These are phyloP conservation scores for Biscutella laevigata DNA, from an alignment of 441 rosid species.

Conservation along the genomic window DNA sequence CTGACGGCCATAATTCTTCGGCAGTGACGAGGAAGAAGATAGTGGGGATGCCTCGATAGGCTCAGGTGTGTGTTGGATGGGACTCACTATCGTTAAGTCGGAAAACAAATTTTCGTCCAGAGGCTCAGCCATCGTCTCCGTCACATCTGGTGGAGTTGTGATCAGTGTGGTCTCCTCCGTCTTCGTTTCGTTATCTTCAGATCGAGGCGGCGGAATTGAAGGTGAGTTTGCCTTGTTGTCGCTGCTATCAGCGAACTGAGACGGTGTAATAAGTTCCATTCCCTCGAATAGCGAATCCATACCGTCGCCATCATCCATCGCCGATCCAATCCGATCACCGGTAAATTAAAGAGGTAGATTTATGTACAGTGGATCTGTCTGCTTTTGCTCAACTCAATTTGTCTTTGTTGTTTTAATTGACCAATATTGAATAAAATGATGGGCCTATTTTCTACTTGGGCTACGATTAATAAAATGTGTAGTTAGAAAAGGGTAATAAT, in stretches of 20 bases:
- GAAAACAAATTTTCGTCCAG: slow-evolving; percentile 80
- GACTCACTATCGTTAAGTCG: slow-evolving; percentile 51
- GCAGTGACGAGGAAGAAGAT: background rate
- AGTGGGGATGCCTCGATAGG: slow-evolving; percentile 9
- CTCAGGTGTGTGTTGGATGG: slow-evolving; percentile 20
- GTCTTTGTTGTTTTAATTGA: too few relatives aligned
- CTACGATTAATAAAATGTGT: too few relatives aligned
- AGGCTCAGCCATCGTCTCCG: too few relatives aligned
- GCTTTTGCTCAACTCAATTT: too few relatives aligned
- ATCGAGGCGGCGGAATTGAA: slow-evolving; percentile 13
- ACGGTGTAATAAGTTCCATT: slow-evolving; percentile 63
- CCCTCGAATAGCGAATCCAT: slow-evolving; percentile 85
- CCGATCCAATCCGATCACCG: slow-evolving; percentile 14
- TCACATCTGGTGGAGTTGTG: slow-evolving; percentile 13
- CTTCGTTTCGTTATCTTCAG: slow-evolving; percentile 11
- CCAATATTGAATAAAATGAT: too few relatives aligned
- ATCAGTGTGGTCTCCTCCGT: slow-evolving; percentile 9
- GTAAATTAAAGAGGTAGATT: too few relatives aligned
- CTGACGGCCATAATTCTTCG: slow-evolving; percentile 30
- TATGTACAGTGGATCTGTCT: too few relatives aligned
- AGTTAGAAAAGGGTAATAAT: too few relatives aligned
- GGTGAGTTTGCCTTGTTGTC: slow-evolving; percentile 8
- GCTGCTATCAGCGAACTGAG: slow-evolving; percentile 29
- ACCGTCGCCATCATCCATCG: slow-evolving; percentile 41
- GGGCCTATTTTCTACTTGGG: too few relatives aligned